Base-by-base conservation (phyloP, 2,329 filamentous ascomycete species). In the Hypoxylon sp. region DNA sequence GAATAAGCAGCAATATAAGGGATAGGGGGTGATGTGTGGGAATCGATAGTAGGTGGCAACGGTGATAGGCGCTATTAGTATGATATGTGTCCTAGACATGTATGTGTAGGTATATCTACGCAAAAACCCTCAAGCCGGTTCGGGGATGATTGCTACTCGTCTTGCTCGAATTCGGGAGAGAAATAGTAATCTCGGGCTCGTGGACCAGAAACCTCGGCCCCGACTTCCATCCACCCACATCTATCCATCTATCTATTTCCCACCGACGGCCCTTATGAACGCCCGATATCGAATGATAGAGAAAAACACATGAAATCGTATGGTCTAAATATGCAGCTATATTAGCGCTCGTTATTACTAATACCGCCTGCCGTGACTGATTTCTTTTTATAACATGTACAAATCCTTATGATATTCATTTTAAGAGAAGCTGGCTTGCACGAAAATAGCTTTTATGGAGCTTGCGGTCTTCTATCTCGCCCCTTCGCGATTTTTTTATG, bases 181-280 rank as follows among this genome's bases (percentile, higher is more conserved):
- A n/a, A 19, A 51, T 55, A 63, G 60, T 63, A 63, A 63, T 63
- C 55, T 63, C 60, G 52, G 62, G 24, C 17, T 22, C 39, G 47
- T 37, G 28, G 46, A 34, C 19, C 17, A 22, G 47, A 55, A 43
- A 11, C 28, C 54, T 62, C 62, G 62, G 62, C 11, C 34, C 62
- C 62, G 62, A 62, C 41, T 41, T 20, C 37, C 37, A 32, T 22
- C 32, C 17, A 50, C 32, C 7, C 20, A 24, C n/a, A 4, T 22
- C 48, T 34, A n/a, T 26, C n/a, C 15, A 4, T 34, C 47, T 34
- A 24, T 2, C n/a, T 20, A 41, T 41, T 17, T 37, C 30, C 30
- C 6, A 26, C 2, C n/a, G 6, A 4, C 28, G 28, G 28, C 2
- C 15, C n/a, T 24, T 6, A 34, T 50, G 30, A 37, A 37, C 48